phyloP scores from a whole-genome alignment of 176 grass and related monocot species.

The Ensete glaucum region DNA sequence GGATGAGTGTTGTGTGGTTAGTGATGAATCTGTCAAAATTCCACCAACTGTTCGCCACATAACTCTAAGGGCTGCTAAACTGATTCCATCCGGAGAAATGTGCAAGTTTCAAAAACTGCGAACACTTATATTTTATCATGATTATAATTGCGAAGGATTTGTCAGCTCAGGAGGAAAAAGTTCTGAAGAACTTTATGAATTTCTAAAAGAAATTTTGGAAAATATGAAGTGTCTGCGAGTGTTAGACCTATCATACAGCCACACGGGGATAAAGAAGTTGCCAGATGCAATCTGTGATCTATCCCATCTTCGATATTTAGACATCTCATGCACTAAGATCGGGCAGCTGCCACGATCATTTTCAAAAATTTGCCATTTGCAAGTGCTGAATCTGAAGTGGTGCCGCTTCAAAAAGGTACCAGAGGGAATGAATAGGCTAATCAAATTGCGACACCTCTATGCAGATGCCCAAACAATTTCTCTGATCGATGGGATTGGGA shows the following conservation, averaged over 20 bases:
- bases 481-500: slow-evolving; percentile 24
- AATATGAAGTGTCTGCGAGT: neutral
- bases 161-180: too few species aligned
- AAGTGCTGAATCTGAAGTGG: neutral
- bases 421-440: slow-evolving; percentile 15
- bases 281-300: neutral
- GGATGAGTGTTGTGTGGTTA: too few species aligned
- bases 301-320: slow-evolving; percentile 18
- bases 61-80: too few species aligned
- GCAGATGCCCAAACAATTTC: slow-evolving; percentile 5
- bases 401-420: slow-evolving; percentile 13
- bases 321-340: slow-evolving; percentile 22
- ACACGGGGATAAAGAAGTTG: neutral
- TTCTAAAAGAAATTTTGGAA: too few species aligned
- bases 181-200: too few species aligned
- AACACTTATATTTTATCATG: too few species aligned
- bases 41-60: too few species aligned
- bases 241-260: slow-evolving; percentile 21
- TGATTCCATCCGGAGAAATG: too few species aligned
- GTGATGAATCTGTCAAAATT: too few species aligned
- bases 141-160: too few species aligned
- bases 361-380: neutral
- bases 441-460: slow-evolving; percentile 24
- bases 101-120: too few species aligned
- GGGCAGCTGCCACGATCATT: neutral